Conservation (phyloP, 2,329 filamentous ascomycete genomes). For the Fusarium phyllophilum region DNA sequence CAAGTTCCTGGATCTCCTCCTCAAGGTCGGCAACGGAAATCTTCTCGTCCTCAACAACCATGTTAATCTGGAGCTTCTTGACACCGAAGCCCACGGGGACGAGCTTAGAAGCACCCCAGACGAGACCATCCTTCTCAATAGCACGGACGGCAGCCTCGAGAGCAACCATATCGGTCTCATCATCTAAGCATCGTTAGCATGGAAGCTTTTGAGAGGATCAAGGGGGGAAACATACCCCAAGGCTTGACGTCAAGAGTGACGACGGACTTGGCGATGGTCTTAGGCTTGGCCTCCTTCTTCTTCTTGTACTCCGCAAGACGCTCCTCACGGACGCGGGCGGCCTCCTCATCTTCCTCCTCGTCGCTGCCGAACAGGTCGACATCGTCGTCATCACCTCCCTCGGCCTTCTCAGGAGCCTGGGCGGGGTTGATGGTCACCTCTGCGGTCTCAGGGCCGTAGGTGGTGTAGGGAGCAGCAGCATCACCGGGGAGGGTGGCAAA, state of each 20-base stretch:
- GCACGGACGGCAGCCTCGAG: constrained; percentile 83
- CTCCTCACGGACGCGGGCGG: constrained; percentile 84
- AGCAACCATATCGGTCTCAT: constrained; percentile 90
- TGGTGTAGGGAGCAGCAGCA: constrained; percentile 85
- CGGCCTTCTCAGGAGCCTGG: constrained; percentile 66
- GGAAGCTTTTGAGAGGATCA: neutral
- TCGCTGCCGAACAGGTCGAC: constrained; percentile 94
- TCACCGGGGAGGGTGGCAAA: constrained; percentile 93
- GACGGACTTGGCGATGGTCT: constrained; percentile 94
- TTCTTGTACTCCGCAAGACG: constrained; percentile 92
- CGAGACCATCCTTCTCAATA: constrained; percentile 92
- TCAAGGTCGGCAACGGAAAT: constrained; percentile 87
- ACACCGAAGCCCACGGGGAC: constrained; percentile 95
- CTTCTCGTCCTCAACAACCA: constrained; percentile 98
- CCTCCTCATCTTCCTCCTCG: constrained; percentile 93
- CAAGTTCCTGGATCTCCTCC: constrained; percentile 81
- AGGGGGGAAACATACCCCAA: constrained; percentile 78
- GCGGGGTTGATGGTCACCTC: constrained; percentile 86
- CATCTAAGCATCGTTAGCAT: constrained; percentile 65
- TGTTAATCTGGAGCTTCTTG: constrained; percentile 99
- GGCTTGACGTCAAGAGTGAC: constrained; percentile 98
- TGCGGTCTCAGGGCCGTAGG: constrained; percentile 86
- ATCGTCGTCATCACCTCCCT: constrained; percentile 68
- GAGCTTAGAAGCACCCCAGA: constrained; percentile 93
- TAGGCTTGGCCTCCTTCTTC: constrained; percentile 95